Conservation (phyloP, 495 filamentous ascomycete genomes). For the Stereocaulon alpinum region DNA sequence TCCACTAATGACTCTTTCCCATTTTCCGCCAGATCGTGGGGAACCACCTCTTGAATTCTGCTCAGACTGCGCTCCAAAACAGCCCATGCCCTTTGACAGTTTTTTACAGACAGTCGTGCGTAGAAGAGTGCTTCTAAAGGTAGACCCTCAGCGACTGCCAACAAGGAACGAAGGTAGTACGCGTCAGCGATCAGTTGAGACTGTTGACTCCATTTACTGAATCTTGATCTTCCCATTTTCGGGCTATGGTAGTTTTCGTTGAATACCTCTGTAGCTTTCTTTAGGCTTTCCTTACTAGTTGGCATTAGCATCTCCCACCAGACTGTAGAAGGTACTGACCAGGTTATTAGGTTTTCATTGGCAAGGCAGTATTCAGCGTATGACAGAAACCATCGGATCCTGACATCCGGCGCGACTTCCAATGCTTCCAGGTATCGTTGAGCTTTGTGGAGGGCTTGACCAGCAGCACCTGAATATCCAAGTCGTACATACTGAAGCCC, state of each 20-base stretch:
- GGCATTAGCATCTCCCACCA: slow-evolving; percentile 1
- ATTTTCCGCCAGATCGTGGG: neutral
- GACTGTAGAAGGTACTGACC: slow-evolving; percentile 18
- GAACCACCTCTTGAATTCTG: slow-evolving; percentile 26
- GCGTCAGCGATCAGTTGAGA: slow-evolving; percentile 36
- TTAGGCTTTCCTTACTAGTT: slow-evolving; percentile 23
- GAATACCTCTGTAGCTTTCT: slow-evolving; percentile 35
- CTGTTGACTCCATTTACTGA: slow-evolving; percentile 11
- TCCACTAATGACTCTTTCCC: slow-evolving; percentile 6
- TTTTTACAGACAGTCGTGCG: slow-evolving; percentile 54
- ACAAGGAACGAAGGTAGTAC: slow-evolving; percentile 48
- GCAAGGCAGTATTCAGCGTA: slow-evolving; percentile 65
- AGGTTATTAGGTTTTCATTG: slow-evolving; percentile 43
- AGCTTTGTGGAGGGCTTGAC: slow-evolving; percentile 50
- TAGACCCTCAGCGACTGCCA: slow-evolving; percentile 54
- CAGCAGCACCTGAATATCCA: slow-evolving; percentile 68
- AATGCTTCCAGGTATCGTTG: slow-evolving; percentile 35
- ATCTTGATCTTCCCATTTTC: neutral
- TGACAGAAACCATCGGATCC: slow-evolving; percentile 53
- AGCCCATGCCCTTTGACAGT: slow-evolving; percentile 61
- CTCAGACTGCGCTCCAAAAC: slow-evolving; percentile 41
- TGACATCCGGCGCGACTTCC: slow-evolving; percentile 33
- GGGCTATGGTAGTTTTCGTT: neutral
- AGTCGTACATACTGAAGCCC: slow-evolving; percentile 64
- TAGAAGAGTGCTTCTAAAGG: slow-evolving; percentile 54